Conservation (phyloP, 176 grass and related monocot species). For the Eleusine coracana region DNA sequence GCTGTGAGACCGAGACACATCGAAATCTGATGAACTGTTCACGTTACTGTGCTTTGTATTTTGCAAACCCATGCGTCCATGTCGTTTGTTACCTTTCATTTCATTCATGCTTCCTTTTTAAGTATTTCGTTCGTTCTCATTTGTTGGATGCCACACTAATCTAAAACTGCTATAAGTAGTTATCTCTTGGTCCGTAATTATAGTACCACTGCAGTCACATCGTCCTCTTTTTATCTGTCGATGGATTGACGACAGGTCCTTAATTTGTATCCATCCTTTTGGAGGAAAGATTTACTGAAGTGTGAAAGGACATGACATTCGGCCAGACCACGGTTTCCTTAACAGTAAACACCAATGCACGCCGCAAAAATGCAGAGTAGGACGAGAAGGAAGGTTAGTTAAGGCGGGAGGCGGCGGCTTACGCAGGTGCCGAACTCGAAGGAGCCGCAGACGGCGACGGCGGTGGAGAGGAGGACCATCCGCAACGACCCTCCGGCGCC, state of each 20-base stretch:
- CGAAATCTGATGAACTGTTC: conserved; percentile 7
- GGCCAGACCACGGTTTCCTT: not conserved
- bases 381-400: not conserved
- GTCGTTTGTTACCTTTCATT: not conserved
- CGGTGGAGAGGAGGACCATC: conserved; percentile 63
- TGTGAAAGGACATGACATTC: not conserved
- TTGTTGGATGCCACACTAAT: no score
- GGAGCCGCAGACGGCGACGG: conserved; percentile 76
- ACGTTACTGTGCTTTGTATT: not conserved
- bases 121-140: not conserved
- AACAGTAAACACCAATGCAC: not conserved
- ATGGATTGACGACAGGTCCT: not conserved
- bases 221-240: not conserved
- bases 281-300: not conserved
- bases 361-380: not conserved
- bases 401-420: conserved; percentile 9
- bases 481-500: conserved; percentile 18
- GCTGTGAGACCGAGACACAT: not conserved
- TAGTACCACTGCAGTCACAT: not conserved
- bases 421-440: conserved; percentile 87
- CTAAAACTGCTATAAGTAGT: not conserved
- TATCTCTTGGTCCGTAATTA: not conserved
- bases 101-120: not conserved
- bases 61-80: not conserved
- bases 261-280: not conserved